Evolutionary conservation across 768 basidiomycete genomes (phyloP).

Genomic region (Hygrophorus pudorinus): DNA sequence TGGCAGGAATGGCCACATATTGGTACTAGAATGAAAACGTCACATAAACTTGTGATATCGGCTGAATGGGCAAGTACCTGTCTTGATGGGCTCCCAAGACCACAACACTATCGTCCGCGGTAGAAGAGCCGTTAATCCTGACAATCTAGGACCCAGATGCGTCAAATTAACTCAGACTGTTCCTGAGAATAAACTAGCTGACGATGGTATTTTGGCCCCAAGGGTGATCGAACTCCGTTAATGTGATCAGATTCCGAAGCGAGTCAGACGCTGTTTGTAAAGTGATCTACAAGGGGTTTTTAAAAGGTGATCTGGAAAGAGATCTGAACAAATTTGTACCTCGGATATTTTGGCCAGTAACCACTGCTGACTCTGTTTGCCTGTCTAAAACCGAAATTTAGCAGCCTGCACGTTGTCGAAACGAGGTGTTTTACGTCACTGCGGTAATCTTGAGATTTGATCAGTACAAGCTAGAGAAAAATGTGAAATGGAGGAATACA

Average conservation of each 20-base stretch:
- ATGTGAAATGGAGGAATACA: constrained; percentile 33
- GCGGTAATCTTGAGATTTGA: constrained; percentile 46
- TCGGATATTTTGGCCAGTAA: constrained; percentile 55
- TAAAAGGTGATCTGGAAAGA: not conserved
- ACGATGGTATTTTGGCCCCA: constrained; percentile 85
- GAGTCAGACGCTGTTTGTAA: constrained; percentile 45
- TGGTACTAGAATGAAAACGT: not conserved
- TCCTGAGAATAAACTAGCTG: constrained; percentile 19
- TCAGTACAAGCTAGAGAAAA: constrained; percentile 10
- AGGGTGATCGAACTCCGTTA: constrained; percentile 65
- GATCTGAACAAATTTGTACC: constrained; percentile 25
- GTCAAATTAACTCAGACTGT: constrained; percentile 3
- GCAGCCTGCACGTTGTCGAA: constrained; percentile 11
- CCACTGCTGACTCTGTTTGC: constrained; percentile 71
- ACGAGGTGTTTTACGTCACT: constrained; percentile 47
- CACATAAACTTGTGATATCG: constrained; percentile 3
- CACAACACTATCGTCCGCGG: constrained; percentile 49
- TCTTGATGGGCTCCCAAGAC: constrained; percentile 80
- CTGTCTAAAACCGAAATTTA: constrained; percentile 39
- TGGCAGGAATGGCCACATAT: constrained; percentile 1
- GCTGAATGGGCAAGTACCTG: constrained; percentile 41
- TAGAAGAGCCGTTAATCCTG: constrained; percentile 64
- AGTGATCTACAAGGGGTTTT: constrained; percentile 42
- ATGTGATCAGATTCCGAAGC: constrained; percentile 45
- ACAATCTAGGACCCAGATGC: constrained; percentile 43